A percentile compares a stretch with the other conserved stretches of the same genome.
Evolutionary conservation across 1,139 yeast species (phyloP).

Genomic region (Komagataea norvegica): DNA sequence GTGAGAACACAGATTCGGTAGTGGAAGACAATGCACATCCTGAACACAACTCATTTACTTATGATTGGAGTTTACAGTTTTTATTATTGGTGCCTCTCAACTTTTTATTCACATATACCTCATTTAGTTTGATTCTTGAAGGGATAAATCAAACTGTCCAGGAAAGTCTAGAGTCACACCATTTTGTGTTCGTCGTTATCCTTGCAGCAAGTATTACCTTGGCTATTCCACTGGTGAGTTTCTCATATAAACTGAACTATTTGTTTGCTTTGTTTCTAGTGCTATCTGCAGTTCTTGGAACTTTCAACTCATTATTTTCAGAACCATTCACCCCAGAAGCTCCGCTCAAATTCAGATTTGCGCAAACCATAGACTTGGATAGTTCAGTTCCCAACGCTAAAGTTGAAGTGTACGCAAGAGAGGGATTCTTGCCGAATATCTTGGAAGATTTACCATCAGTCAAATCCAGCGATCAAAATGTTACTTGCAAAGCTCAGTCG

Average conservation of each 20-base stretch:
- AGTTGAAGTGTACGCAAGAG: slow-evolving; percentile 50
- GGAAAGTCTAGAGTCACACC: slow-evolving; percentile 49
- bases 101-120: slow-evolving; percentile 42
- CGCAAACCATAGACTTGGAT: slow-evolving; percentile 51
- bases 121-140: slow-evolving; percentile 50
- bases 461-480: slow-evolving; percentile 31
- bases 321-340: slow-evolving; percentile 53
- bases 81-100: slow-evolving; percentile 62
- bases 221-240: slow-evolving; percentile 62
- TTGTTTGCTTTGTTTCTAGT: slow-evolving; percentile 41
- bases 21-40: too few species aligned
- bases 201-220: slow-evolving; percentile 37
- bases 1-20: slow-evolving; percentile 4
- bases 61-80: slow-evolving; percentile 81
- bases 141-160: slow-evolving; percentile 68
- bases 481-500: slow-evolving; percentile 34
- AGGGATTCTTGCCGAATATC: slow-evolving; percentile 39
- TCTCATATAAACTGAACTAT: slow-evolving; percentile 62
- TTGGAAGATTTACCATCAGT: slow-evolving; percentile 62
- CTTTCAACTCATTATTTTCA: slow-evolving; percentile 34
- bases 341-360: slow-evolving; percentile 68
- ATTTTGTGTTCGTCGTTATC: slow-evolving; percentile 43
- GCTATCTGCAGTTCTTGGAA: slow-evolving; percentile 34
- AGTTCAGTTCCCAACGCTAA: slow-evolving; percentile 27
- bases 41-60: slow-evolving; percentile 43